These are phyloP conservation scores for Auriscalpium vulgare DNA, from an alignment of 768 basidiomycete genomes.

Conservation along the genomic window DNA sequence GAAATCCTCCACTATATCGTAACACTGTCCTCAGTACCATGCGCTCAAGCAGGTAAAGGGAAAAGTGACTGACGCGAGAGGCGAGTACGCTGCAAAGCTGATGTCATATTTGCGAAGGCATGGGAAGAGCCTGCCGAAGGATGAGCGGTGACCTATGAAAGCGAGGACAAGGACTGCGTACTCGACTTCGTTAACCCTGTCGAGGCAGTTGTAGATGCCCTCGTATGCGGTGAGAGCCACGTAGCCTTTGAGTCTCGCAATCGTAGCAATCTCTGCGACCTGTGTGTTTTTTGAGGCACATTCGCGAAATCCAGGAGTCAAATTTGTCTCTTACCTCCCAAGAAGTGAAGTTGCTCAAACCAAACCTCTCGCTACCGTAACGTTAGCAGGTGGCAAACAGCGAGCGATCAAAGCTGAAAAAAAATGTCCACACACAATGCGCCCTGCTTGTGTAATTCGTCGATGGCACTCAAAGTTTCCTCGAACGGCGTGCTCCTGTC, in stretches of 20 bases:
- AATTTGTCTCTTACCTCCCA: conserved; percentile 8
- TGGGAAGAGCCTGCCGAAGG: conserved; percentile 12
- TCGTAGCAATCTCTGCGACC: conserved; percentile 21
- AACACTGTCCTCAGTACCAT: not conserved
- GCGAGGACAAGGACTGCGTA: not conserved
- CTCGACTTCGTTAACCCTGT: conserved; percentile 16
- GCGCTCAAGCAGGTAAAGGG: not conserved
- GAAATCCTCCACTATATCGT: conserved; percentile 14
- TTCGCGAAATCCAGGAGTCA: not conserved
- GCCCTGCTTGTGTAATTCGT: conserved; percentile 19
- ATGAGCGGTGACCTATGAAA: too few relatives aligned
- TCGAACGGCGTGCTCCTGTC: conserved; percentile 16
- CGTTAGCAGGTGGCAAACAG: not conserved
- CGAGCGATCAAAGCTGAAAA: not conserved
- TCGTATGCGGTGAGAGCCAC: conserved; percentile 20
- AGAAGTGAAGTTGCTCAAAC: conserved; percentile 15
- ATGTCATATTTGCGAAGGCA: conserved; percentile 21
- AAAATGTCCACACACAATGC: conserved; percentile 6
- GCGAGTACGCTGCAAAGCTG: conserved; percentile 25
- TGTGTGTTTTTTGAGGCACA: conserved; percentile 1
- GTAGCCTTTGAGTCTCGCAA: conserved; percentile 19
- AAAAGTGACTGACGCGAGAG: conserved; percentile 17
- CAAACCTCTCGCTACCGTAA: conserved; percentile 10
- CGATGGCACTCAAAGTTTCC: conserved; percentile 19
- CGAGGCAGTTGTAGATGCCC: conserved; percentile 19